A percentile compares a stretch with the other conserved stretches of the same genome.
phyloP scores from a whole-genome alignment of 1,284 basidiomycete genomes.

The Leucoagaricus sp. region DNA sequence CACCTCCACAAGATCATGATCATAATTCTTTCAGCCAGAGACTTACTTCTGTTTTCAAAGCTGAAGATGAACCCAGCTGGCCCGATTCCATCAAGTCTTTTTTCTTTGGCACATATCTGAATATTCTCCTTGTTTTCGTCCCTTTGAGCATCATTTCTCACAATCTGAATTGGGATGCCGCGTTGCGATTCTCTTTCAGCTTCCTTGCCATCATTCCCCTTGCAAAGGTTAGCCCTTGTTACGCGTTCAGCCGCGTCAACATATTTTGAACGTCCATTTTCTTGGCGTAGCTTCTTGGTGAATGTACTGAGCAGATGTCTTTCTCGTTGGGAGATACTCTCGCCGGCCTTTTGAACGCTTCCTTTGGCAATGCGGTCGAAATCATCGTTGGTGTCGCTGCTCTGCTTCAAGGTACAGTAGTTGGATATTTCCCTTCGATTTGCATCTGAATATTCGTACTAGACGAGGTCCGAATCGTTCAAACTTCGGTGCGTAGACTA shows the following conservation, averaged over 20 bases:
- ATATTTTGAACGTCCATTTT: not conserved
- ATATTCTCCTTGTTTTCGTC: constrained; percentile 76
- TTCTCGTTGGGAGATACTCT: constrained; percentile 79
- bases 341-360: constrained; percentile 86
- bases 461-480: constrained; percentile 85
- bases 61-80: constrained; percentile 64
- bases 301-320: constrained; percentile 87
- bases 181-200: constrained; percentile 78
- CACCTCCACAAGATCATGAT: constrained; percentile 9
- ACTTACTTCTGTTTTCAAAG: constrained; percentile 47
- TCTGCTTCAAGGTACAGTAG: constrained; percentile 64
- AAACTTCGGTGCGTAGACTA: constrained; percentile 67
- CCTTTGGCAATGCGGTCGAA: constrained; percentile 80
- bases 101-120: constrained; percentile 73
- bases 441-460: constrained; percentile 11
- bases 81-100: constrained; percentile 66
- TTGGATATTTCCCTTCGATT: constrained; percentile 1
- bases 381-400: constrained; percentile 90
- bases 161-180: constrained; percentile 75
- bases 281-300: constrained; percentile 64
- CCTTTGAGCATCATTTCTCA: constrained; percentile 72
- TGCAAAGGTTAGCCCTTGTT: constrained; percentile 56
- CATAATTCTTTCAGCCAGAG: constrained; percentile 40
- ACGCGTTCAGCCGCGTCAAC: not conserved
- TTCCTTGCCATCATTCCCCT: constrained; percentile 90